Conservation (phyloP, 2,329 filamentous ascomycete genomes). For the Diaporthe sp. region DNA sequence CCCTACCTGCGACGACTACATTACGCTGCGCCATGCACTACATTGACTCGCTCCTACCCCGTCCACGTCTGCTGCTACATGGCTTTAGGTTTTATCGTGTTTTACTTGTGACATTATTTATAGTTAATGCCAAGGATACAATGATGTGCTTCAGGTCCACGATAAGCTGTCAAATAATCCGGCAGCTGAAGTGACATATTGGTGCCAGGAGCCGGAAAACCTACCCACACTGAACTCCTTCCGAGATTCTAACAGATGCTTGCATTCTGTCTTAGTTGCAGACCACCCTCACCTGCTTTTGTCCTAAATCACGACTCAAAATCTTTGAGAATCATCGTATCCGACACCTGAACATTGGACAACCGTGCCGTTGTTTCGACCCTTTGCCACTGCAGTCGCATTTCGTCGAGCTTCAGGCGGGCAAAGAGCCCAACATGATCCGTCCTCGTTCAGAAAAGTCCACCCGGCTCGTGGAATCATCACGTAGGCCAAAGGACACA, state of each 20-base stretch:
- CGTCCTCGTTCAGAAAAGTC: neutral
- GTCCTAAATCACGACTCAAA: too few species aligned
- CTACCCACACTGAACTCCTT: neutral
- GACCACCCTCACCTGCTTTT: too few species aligned
- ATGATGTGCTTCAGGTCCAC: neutral
- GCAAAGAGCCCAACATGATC: neutral
- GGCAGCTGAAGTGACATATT: neutral
- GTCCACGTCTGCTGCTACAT: neutral
- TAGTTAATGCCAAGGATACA: neutral
- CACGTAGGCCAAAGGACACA: neutral
- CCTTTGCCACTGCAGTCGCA: too few species aligned
- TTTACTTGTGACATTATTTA: neutral
- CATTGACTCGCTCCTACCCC: slow-evolving; percentile 1
- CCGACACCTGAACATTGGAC: neutral
- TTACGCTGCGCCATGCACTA: neutral
- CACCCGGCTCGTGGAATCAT: neutral
- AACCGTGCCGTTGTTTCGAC: neutral
- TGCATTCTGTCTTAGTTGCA: neutral
- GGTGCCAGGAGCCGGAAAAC: neutral
- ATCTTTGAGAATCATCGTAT: neutral
- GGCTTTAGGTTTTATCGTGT: neutral
- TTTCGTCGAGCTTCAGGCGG: neutral
- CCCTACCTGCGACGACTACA: neutral
- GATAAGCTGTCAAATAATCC: neutral
- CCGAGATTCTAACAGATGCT: too few species aligned